Base-by-base conservation (phyloP, 768 basidiomycete genomes). In the Kwoniella shandongensis region DNA sequence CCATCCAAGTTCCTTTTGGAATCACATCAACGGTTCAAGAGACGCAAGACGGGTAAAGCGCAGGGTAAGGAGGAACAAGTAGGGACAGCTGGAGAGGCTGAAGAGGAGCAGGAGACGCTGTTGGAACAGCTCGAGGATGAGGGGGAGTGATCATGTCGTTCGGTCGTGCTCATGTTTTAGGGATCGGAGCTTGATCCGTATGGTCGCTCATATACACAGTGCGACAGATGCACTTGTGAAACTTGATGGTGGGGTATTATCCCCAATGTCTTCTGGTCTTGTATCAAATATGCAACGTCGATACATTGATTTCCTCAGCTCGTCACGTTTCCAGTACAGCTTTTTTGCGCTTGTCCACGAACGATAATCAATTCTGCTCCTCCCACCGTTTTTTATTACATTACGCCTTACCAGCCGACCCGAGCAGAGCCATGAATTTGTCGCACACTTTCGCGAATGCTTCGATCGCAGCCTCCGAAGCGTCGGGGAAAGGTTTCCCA, bases 401-500 rank as follows among this genome's bases (percentile, higher is more conserved):
- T 62, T 59, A 76, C 39, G 75, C 76, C 63, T 75, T 77, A 20
- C 74, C 74, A 5, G 61, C 65, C 23, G 61, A 65, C 0, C 67
- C 72, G 29, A 76, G 62, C 42, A 77, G 59, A 20, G 63, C 63
- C 58, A 77, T 66, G 60, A 76, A 72, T 54, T 66, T 58, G 51
- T 73, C 67, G 46, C 67, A 67, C 7, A 66, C 65, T 32, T 66
- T 62, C 4, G 69, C 69, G 49, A 70, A 69, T 15, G 63, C 69
- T 44, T 76, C 72, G 29, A 64, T 63, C 6, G 74, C 74, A 12
- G 63, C 70, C 38, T 74, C 73, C 47, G 62, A 57, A 11, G 72
- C 65, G n/a, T 76, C 74, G 1, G 76, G 76, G 65, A 74, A 70
- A 6, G 74, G 68, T 29, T 62, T 67, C n/a, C 52, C 51, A 29